A percentile compares a stretch with the other conserved stretches of the same genome.
phyloP scores from a whole-genome alignment of 2,329 filamentous ascomycete genomes.

The Alternaria viburni region DNA sequence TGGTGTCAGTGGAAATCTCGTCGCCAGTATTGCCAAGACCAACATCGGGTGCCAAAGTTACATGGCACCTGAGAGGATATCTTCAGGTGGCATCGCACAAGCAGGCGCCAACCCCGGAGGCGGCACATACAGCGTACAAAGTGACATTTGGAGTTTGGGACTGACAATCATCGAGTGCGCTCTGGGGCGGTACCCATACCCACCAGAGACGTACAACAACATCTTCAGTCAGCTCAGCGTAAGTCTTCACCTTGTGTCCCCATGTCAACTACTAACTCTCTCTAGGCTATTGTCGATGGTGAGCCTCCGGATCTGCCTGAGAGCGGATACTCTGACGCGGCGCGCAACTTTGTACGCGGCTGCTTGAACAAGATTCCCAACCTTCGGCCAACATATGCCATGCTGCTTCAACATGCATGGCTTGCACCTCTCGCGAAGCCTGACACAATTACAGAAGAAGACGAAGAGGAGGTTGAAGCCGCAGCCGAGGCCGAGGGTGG shows the following conservation, averaged over 20 bases:
- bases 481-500: constrained; percentile 54
- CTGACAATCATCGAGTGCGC: constrained; percentile 96
- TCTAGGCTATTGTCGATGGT: constrained; percentile 93
- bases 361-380: constrained; percentile 94
- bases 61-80: constrained; percentile 97
- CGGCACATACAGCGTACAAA: constrained; percentile 96
- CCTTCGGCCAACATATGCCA: constrained; percentile 90
- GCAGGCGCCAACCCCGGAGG: constrained; percentile 70
- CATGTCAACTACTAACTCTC: neutral
- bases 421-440: constrained; percentile 77
- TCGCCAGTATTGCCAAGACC: constrained; percentile 96
- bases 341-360: constrained; percentile 83
- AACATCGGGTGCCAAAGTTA: constrained; percentile 99
- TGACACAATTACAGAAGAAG: constrained; percentile 73
- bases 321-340: constrained; percentile 77
- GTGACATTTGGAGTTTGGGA: constrained; percentile 96
- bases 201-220: constrained; percentile 95
- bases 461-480: constrained; percentile 63
- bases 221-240: constrained; percentile 98
- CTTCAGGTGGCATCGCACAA: constrained; percentile 79
- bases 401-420: constrained; percentile 90
- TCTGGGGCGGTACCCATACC: constrained; percentile 92
- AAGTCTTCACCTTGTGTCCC: constrained; percentile 52
- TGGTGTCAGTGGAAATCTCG: constrained; percentile 93
- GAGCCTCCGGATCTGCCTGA: constrained; percentile 88